A percentile compares a stretch with the other conserved stretches of the same genome.
phyloP scores from a whole-genome alignment of 1,139 yeast genomes.

The Zygoascus hellenicus region DNA sequence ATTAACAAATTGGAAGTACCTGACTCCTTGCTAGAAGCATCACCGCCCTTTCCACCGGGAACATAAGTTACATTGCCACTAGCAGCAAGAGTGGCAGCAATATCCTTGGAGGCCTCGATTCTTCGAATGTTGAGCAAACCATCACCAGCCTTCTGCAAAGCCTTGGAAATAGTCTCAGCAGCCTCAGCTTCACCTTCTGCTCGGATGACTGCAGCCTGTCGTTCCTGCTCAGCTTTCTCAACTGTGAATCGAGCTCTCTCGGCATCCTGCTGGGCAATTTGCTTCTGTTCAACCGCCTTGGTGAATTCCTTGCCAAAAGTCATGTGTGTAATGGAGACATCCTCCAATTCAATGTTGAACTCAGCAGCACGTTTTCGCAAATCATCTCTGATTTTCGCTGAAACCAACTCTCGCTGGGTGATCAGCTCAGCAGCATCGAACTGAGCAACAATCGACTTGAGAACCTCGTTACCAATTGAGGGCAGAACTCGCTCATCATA shows the following conservation, averaged over 20 bases:
- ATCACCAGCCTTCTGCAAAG: slow-evolving; percentile 91
- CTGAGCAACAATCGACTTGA: slow-evolving; percentile 94
- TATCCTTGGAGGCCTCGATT: slow-evolving; percentile 93
- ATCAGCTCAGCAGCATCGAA: slow-evolving; percentile 97
- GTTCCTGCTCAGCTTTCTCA: slow-evolving; percentile 96
- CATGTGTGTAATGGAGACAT: slow-evolving; percentile 97
- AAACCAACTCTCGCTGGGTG: slow-evolving; percentile 93
- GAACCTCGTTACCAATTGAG: slow-evolving; percentile 92
- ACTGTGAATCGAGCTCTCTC: slow-evolving; percentile 94
- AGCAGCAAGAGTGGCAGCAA: slow-evolving; percentile 78
- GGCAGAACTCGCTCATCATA: slow-evolving; percentile 97
- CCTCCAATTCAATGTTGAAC: slow-evolving; percentile 88
- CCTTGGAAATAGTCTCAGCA: slow-evolving; percentile 92
- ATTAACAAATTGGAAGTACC: slow-evolving; percentile 40
- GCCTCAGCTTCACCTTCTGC: slow-evolving; percentile 99
- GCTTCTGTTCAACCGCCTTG: slow-evolving; percentile 97
- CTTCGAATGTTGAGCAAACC: slow-evolving; percentile 91
- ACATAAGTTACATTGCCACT: slow-evolving; percentile 89
- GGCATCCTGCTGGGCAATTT: slow-evolving; percentile 98
- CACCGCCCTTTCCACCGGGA: slow-evolving; percentile 46
- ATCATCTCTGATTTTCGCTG: slow-evolving; percentile 84
- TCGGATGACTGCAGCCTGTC: slow-evolving; percentile 88
- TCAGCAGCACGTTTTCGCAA: slow-evolving; percentile 78
- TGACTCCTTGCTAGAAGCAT: slow-evolving; percentile 21
- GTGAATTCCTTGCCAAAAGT: slow-evolving; percentile 97